A percentile compares a stretch with the other conserved stretches of the same genome.
Conservation (phyloP, 768 basidiomycete species). For the Leccinum rimulosum region DNA sequence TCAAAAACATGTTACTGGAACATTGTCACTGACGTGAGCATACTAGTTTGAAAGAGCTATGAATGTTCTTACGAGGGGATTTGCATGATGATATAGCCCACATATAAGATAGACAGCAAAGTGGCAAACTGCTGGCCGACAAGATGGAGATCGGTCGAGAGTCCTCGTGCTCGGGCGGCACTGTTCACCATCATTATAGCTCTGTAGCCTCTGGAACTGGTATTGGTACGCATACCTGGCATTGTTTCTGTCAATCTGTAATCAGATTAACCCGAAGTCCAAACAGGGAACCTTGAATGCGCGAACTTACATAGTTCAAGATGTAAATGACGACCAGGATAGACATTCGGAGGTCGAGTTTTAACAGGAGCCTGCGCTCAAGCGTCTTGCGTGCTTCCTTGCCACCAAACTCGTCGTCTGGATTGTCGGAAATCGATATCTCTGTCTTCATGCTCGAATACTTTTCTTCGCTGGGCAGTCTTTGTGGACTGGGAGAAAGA, state of each 20-base stretch:
- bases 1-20: constrained; percentile 68
- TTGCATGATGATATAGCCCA: constrained; percentile 49
- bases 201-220: neutral
- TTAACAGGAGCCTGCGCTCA: constrained; percentile 52
- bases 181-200: constrained; percentile 30
- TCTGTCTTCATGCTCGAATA: neutral
- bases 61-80: constrained; percentile 36
- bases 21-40: constrained; percentile 1
- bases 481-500: neutral
- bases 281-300: neutral
- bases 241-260: constrained; percentile 68
- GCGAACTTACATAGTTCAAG: constrained; percentile 32
- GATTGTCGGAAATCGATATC: neutral
- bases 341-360: constrained; percentile 56
- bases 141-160: constrained; percentile 63
- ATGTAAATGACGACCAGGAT: constrained; percentile 45
- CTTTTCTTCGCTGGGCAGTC: constrained; percentile 5
- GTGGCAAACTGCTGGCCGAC: constrained; percentile 62
- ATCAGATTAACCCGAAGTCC: neutral
- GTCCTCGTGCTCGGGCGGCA: constrained; percentile 66
- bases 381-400: constrained; percentile 43
- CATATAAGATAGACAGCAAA: constrained; percentile 64
- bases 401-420: constrained; percentile 48
- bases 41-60: neutral
- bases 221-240: constrained; percentile 43